Evolutionary conservation across 1,284 basidiomycete genomes (phyloP), one percentile per base, ranked within the genome.

Genomic region (Trichosporon sp.): DNA sequence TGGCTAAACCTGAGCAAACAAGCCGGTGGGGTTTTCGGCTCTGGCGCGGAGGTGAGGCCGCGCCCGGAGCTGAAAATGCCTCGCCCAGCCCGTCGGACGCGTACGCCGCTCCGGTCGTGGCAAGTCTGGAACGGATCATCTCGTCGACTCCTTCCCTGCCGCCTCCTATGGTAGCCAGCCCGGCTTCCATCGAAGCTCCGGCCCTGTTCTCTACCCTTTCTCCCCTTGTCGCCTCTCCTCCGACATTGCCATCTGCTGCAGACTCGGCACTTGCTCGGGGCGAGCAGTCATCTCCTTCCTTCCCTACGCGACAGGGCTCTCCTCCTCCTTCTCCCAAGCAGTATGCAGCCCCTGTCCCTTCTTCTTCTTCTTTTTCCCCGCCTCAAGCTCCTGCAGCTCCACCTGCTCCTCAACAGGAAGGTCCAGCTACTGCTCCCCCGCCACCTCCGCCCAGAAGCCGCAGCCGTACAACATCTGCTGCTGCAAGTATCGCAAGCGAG

Each of bases 1-100:
- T 36, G n/a, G 25, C 57, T 23, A 33, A 37, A 11, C 36, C 33
- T 33, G 57, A 58, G 37, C 34, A 34, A n/a, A 54, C 60, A 61
- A 46, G 37, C 56, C 23, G 63, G 63, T 14, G 60, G 59, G 59
- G 59, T 56, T 29, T 64, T 64, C 49, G 52, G 36, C 58, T 46
- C 59, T 31, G 58, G 57, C 49, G 49, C 49, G 49, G 49, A 54
- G 49, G 49, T 54, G 49, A 54, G 49, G 49, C 49, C 49, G 57
- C 57, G 57, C 13, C 19, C 37, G 33, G 61, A 58, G 32, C 25
- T 25, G 40, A 29, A 31, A 21, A 14, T 44, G 58, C 36, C 58
- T 54, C 49, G 49, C 49, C 49, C 49, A 54, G 49, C 49, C 49
- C 49, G 49, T 54, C 49, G 49, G 49, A n/a, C 29, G 49, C 49